Evolutionary conservation across 2,329 filamentous ascomycete species (phyloP).

Genomic region (Parascedosporium putredinis): DNA sequence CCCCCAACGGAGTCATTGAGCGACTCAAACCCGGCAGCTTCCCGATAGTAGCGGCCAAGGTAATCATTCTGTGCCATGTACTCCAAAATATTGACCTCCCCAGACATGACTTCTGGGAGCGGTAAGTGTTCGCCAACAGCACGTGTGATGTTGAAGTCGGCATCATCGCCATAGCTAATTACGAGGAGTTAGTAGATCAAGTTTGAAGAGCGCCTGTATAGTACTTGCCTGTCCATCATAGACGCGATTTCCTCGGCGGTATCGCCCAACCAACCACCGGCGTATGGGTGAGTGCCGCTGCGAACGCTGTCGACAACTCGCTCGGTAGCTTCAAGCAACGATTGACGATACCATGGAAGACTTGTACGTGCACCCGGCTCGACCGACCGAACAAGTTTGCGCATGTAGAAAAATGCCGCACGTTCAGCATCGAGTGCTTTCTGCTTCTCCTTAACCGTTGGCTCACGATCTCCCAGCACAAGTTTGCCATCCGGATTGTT

Average conservation of each 20-base stretch:
- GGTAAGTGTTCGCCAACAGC: not conserved
- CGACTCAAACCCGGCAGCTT: not conserved
- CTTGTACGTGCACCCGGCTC: not conserved
- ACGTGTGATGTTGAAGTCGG: not conserved
- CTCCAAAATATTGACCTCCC: not conserved
- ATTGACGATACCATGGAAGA: not conserved
- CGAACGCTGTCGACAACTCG: not conserved
- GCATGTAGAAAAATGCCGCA: not conserved
- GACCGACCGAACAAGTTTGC: not conserved
- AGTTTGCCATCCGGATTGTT: not conserved
- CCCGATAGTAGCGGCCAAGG: not conserved
- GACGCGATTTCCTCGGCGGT: not conserved
- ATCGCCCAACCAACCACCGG: not conserved
- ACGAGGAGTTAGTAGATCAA: not conserved
- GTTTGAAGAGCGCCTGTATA: not conserved
- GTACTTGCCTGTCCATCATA: not conserved
- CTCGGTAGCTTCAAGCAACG: not conserved
- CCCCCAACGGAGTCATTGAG: constrained; percentile 8
- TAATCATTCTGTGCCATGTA: not conserved
- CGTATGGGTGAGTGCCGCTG: not conserved
- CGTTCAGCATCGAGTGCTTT: not conserved
- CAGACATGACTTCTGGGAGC: not conserved
- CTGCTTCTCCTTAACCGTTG: not conserved
- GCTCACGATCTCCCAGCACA: not conserved
- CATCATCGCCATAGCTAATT: not conserved